Conservation (phyloP, 176 grass and related monocot species). For the Oryza meridionalis region DNA sequence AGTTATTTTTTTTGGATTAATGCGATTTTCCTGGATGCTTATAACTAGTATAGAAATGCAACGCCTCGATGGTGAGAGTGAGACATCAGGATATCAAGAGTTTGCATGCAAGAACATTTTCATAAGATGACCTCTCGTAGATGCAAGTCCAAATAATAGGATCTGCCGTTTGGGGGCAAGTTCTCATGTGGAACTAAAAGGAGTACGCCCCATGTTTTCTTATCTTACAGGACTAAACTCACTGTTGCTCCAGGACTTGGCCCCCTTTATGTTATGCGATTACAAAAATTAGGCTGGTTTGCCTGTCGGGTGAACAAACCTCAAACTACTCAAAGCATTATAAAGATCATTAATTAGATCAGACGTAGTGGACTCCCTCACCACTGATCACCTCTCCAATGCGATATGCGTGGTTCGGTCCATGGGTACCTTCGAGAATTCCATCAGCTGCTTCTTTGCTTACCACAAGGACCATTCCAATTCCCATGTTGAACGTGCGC, state of each 20-base stretch:
- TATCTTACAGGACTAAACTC: background rate
- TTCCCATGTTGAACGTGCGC: conserved; percentile 93
- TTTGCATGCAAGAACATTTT: background rate
- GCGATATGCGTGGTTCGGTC: conserved; percentile 32
- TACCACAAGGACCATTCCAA: conserved; percentile 87
- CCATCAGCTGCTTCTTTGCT: conserved; percentile 53
- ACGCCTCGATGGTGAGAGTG: background rate
- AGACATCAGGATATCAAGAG: background rate
- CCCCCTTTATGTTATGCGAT: background rate
- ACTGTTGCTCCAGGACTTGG: conserved; percentile 15
- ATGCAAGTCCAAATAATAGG: background rate
- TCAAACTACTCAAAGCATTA: background rate
- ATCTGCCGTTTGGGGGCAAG: conserved; percentile 11
- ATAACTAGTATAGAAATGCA: background rate
- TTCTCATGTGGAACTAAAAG: background rate
- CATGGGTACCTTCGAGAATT: conserved; percentile 51
- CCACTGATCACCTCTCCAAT: conserved; percentile 84
- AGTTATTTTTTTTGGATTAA: background rate
- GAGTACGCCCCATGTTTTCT: conserved; percentile 40
- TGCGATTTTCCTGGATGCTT: background rate
- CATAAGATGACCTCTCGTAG: background rate
- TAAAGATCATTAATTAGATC: conserved; percentile 16
- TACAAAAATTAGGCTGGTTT: conserved; percentile 26
- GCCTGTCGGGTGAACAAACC: conserved; percentile 1
- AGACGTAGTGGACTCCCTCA: conserved; percentile 65